Evolutionary conservation across 805 yeast species (phyloP).

Genomic region (Barnettozyma salicaria): DNA sequence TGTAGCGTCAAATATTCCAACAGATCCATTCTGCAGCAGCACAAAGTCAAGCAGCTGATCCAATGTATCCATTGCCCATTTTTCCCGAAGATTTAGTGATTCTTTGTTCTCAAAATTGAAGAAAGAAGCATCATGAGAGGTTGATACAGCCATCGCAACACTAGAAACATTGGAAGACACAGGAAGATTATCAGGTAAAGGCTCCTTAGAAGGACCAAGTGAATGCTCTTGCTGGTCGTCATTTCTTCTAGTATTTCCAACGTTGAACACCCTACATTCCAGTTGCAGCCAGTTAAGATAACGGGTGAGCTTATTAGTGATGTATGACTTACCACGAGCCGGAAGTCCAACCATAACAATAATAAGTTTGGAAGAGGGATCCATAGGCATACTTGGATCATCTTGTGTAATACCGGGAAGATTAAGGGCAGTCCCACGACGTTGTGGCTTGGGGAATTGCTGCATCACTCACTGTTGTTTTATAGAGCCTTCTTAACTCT

Average conservation of each 20-base stretch:
- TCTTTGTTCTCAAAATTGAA: slow-evolving; percentile 74
- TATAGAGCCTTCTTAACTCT: too few species aligned
- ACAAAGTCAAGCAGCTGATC: slow-evolving; percentile 79
- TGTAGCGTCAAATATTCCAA: slow-evolving; percentile 87
- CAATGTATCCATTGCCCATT: slow-evolving; percentile 95
- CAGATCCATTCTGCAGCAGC: slow-evolving; percentile 75
- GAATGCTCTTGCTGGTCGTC: slow-evolving; percentile 46
- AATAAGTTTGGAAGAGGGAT: slow-evolving; percentile 55
- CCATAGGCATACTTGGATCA: slow-evolving; percentile 1
- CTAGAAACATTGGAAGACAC: background rate
- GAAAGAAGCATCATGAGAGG: slow-evolving; percentile 71
- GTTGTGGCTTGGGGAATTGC: slow-evolving; percentile 1
- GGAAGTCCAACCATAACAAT: slow-evolving; percentile 97
- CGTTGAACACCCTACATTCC: slow-evolving; percentile 85
- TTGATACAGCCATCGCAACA: slow-evolving; percentile 1
- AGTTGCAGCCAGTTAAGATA: slow-evolving; percentile 93
- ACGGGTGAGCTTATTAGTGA: slow-evolving; percentile 84
- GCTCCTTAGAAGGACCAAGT: slow-evolving; percentile 65
- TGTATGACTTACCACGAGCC: slow-evolving; percentile 90
- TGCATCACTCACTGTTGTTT: background rate
- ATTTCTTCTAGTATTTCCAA: slow-evolving; percentile 87
- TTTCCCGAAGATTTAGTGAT: slow-evolving; percentile 65
- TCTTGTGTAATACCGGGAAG: slow-evolving; percentile 77
- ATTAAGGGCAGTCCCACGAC: slow-evolving; percentile 73
- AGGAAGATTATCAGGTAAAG: slow-evolving; percentile 41